Evolutionary conservation across 345 rosid genomes (phyloP).

Genomic region (Ricinus communis): DNA sequence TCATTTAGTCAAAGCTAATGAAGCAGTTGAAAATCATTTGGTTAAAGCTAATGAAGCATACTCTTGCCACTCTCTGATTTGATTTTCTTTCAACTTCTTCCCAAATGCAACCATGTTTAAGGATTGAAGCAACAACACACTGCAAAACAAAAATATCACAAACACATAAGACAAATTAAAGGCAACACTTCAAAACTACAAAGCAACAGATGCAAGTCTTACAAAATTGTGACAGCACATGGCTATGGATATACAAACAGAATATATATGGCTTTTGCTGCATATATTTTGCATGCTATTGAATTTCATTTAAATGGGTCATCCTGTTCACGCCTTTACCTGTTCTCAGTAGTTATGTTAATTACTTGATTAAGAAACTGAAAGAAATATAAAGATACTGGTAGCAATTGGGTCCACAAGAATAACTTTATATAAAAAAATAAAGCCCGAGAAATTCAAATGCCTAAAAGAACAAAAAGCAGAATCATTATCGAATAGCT

Average conservation of each 20-base stretch:
- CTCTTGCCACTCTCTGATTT: conserved; percentile 56
- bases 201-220: no score
- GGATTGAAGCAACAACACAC: conserved; percentile 3
- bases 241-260: no score
- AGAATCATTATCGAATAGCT: neutral
- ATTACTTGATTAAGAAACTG: neutral
- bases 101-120: conserved; percentile 55
- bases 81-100: conserved; percentile 45
- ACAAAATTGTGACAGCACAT: no score
- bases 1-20: no score
- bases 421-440: no score
- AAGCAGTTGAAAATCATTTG: no score
- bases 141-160: neutral
- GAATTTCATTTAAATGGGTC: neutral
- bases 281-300: no score
- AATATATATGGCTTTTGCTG: no score
- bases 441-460: no score
- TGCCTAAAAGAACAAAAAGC: no score
- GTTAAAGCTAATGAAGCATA: no score
- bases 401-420: neutral
- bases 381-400: neutral
- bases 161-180: neutral
- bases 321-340: neutral
- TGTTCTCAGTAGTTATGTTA: neutral
- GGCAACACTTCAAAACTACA: no score